Evolutionary conservation across 192 early-diverging fungal genomes (phyloP).

Genomic region (Coemansia furcata): DNA sequence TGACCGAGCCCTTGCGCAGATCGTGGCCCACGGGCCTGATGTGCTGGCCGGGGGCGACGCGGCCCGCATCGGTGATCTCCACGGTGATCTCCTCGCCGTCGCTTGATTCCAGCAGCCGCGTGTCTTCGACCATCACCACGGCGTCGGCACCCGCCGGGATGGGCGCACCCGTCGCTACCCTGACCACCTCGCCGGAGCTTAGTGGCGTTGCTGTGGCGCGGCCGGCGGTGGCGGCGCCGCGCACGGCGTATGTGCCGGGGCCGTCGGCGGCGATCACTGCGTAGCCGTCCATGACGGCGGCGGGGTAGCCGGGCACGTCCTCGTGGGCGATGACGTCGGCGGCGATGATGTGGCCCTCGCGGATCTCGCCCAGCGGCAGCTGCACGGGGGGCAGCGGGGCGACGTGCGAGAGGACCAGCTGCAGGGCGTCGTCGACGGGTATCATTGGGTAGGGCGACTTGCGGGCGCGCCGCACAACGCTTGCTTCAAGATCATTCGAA

Average conservation of each 20-base stretch:
- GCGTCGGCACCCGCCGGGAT: conserved; percentile 80
- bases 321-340: conserved; percentile 71
- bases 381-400: conserved; percentile 11
- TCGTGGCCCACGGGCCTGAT: conserved; percentile 85
- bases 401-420: conserved; percentile 48
- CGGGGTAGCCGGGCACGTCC: conserved; percentile 80
- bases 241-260: conserved; percentile 73
- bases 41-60: conserved; percentile 55
- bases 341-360: conserved; percentile 65
- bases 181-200: conserved; percentile 61
- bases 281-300: conserved; percentile 93
- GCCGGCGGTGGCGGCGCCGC: conserved; percentile 60
- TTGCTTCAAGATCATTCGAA: conserved; percentile 6
- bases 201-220: conserved; percentile 17
- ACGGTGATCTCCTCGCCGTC: conserved; percentile 56
- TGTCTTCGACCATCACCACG: conserved; percentile 98
- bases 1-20: conserved; percentile 58
- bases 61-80: conserved; percentile 21
- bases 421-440: conserved; percentile 64
- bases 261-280: conserved; percentile 84
- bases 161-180: conserved; percentile 86
- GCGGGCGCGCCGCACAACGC: conserved; percentile 66
- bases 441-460: conserved; percentile 84
- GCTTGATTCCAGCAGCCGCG: conserved; percentile 56
- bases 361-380: conserved; percentile 22